Base-by-base conservation (phyloP, 2,329 filamentous ascomycete genomes). In the Trematosphaeria pertusa region DNA sequence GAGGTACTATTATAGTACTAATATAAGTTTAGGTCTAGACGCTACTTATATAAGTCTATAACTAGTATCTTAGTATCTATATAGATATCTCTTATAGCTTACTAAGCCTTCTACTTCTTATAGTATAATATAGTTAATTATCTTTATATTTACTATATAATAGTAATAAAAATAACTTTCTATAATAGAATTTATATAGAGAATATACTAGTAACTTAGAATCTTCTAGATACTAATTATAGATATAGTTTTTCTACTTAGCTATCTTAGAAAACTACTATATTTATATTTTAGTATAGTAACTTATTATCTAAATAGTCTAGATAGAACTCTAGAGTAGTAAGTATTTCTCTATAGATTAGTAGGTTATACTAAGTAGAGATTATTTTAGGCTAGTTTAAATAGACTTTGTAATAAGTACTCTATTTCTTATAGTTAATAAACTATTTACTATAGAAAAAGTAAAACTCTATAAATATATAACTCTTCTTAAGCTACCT, bases 171-270 rank as follows among this genome's bases (percentile, higher is more conserved):
- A 48, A 48, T 42, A 18, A 48, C 45, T 48, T 33, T 42, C 38
- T 19, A 43, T 24, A 48, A 48, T 48, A 19, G 37, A 48, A 38
- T 38, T 48, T 48, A 14, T 21, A 11, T 48, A 48, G 37, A 48
- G 38, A 33, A 33, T 19, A 48, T 43, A 32, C 15, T 32, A 43
- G 40, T 19, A 20, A 37, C 46, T 48, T 48, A 30, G 34, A 48
- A 48, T 48, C 46, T 48, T 48, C 35, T 30, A 28, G 43, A 39
- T 48, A 17, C 40, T 48, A 21, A 43, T 48, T 48, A 31, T 43
- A 21, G 38, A 48, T 48, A 43, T 48, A 21, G 20, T 43, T 30
- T 48, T 48, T 46, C 43, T 15, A 46, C 41, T 46, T 15, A 46
- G 43, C 36, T 14, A n/a, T 46, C 37, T 46, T n/a, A 15, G 17